Percentiles rank a stretch among this genome's conserved stretches.
Evolutionary conservation across 495 filamentous ascomycete species (phyloP).

Genomic region (Aspergillus sclerotioniger): DNA sequence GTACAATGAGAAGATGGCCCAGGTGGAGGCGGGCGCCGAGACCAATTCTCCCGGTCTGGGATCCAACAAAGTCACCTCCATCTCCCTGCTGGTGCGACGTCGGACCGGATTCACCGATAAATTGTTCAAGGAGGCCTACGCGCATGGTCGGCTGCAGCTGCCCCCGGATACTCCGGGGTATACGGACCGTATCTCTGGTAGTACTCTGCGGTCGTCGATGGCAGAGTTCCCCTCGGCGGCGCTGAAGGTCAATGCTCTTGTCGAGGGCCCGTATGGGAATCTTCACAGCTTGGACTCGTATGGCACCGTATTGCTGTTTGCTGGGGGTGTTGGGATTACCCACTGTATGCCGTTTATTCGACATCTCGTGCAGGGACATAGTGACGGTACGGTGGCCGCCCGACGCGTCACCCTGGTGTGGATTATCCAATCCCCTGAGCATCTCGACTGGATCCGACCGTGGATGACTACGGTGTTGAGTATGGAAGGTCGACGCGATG

Average conservation of each 20-base stretch:
- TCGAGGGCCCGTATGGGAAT: conserved; percentile 72
- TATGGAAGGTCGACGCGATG: conserved; percentile 63
- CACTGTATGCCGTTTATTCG: conserved; percentile 70
- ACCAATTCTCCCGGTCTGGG: neutral
- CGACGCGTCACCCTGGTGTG: conserved; percentile 34
- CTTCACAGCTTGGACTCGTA: conserved; percentile 62
- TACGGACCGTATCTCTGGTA: neutral
- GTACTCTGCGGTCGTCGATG: neutral
- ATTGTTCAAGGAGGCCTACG: conserved; percentile 56
- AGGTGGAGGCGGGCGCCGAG: conserved; percentile 12
- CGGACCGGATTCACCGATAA: conserved; percentile 68
- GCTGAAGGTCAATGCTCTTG: conserved; percentile 42
- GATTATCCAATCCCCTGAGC: conserved; percentile 72
- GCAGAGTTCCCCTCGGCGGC: neutral
- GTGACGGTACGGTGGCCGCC: conserved; percentile 60
- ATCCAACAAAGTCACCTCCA: conserved; percentile 21
- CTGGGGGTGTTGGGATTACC: conserved; percentile 73
- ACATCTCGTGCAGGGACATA: conserved; percentile 60
- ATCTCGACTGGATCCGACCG: conserved; percentile 76
- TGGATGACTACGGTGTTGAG: conserved; percentile 77
- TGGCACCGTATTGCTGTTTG: conserved; percentile 74
- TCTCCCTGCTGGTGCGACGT: conserved; percentile 67
- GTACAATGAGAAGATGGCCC: neutral
- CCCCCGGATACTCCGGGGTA: neutral
- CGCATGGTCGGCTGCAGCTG: conserved; percentile 41